Base-by-base conservation (phyloP, 257 asterid species). In the Plectranthus barbatus region DNA sequence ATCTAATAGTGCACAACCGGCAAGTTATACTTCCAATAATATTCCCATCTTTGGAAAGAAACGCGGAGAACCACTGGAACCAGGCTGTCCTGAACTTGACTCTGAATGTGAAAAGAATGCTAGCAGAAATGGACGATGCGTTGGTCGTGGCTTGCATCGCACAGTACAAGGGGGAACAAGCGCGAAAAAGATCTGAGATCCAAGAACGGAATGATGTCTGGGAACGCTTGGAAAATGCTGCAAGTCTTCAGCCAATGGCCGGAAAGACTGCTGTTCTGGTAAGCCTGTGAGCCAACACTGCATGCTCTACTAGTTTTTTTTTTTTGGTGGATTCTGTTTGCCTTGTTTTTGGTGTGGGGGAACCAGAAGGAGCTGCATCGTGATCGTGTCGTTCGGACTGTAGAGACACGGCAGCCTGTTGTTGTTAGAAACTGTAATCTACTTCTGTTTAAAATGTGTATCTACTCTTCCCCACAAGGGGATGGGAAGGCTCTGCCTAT, bases 51-150 rank as follows among this genome's bases (percentile, higher is more conserved):
- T 79, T 91, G 42, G 96, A 91, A 73, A 73, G 61, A 13, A 88
- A 86, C 41, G 77, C 80, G 6, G 76, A 78, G 67, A 74, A 64
- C 75, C 96, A 91, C 78, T 91, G 96, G 98, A 88, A 86, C 74
- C 94, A 75, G 7, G 82, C 85, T 4, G 94, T 88, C 45, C 73
- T 88, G 58, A 91, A 80, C 76, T 58, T 84, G 64, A 83, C 96
- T 29, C 49, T 83, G 34, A 86, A 84, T n/a, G 83, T 88, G 41
- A 84, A 82, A 57, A 81, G 81, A 60, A 77, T 86, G 79, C 78
- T 86, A 34, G 60, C 81, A 1, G 94, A 88, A 34, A 91, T 91
- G 92, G 98, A 91, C 21, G 88, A 79, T 9, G 77, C 77, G 18
- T 64, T 91, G 1, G 75, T 78, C 50, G 60, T 74, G 71, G 66